Conservation (phyloP, 257 asterid genomes). For the Scutellaria barbata region DNA sequence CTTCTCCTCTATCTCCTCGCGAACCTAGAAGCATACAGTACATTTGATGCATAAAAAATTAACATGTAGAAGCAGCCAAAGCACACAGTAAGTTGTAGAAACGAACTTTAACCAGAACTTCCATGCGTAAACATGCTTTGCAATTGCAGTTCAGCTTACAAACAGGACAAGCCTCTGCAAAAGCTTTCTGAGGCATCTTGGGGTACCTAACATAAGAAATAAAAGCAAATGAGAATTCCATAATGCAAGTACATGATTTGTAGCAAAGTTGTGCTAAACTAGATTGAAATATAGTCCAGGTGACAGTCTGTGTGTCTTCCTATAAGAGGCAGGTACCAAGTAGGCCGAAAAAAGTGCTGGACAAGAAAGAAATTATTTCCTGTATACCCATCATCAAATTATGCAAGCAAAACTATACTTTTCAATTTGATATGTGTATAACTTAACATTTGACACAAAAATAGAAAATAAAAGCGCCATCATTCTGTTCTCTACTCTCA, state of each 20-base stretch:
- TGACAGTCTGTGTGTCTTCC: neutral
- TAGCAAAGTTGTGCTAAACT: neutral
- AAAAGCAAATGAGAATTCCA: constrained; percentile 9
- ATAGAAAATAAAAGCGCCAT: neutral
- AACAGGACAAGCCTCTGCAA: constrained; percentile 71
- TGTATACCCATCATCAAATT: neutral
- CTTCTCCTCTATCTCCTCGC: constrained; percentile 29
- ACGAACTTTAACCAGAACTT: constrained; percentile 44
- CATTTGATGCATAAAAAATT: constrained; percentile 28
- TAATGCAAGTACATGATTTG: neutral
- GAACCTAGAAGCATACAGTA: constrained; percentile 28
- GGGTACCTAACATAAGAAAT: constrained; percentile 59
- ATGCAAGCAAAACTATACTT: neutral
- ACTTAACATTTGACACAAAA: neutral
- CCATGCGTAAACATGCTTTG: constrained; percentile 71
- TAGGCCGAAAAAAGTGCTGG: no score
- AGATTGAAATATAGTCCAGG: neutral
- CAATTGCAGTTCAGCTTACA: constrained; percentile 72
- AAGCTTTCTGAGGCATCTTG: constrained; percentile 52
- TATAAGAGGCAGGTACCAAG: neutral
- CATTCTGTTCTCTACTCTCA: no score
- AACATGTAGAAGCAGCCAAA: constrained; percentile 12
- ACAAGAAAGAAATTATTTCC: neutral
- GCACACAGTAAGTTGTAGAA: constrained; percentile 21
- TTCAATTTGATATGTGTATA: neutral